These are phyloP conservation scores for Suhomyces atakaporum DNA, from an alignment of 1,139 yeast species.

Conservation along the genomic window DNA sequence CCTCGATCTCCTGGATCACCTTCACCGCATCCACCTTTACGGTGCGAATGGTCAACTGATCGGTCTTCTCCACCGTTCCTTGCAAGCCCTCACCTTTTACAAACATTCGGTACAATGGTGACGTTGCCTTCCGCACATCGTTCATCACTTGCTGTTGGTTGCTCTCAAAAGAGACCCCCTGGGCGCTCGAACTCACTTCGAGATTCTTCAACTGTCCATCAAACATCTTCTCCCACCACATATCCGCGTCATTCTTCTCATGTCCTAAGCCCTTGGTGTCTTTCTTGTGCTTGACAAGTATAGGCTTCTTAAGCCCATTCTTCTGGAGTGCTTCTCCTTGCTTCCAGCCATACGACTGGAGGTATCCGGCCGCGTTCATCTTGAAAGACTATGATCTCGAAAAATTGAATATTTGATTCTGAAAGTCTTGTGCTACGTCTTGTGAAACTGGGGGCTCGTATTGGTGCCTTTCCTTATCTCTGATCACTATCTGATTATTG, in stretches of 20 bases:
- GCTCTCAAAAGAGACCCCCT: conserved; percentile 40
- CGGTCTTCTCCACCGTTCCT: conserved; percentile 64
- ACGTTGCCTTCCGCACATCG: conserved; percentile 50
- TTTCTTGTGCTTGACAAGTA: conserved; percentile 84
- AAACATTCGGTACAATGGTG: conserved; percentile 73
- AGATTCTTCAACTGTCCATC: conserved; percentile 87
- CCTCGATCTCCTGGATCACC: conserved; percentile 17
- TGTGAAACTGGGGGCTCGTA: no score
- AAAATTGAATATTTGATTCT: no score
- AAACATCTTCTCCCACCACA: conserved; percentile 96
- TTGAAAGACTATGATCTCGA: neutral
- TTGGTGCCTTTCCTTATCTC: neutral
- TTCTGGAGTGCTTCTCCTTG: conserved; percentile 81
- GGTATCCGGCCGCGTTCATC: conserved; percentile 77
- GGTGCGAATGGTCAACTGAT: no score
- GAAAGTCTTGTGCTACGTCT: no score
- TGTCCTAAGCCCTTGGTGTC: conserved; percentile 90
- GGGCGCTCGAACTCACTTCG: conserved; percentile 50
- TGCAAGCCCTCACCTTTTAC: conserved; percentile 81
- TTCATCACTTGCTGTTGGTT: conserved; percentile 39
- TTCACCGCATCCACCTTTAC: no score
- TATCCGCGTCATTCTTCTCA: conserved; percentile 68
- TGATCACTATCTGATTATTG: no score
- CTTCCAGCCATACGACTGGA: conserved; percentile 84
- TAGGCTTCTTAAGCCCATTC: conserved; percentile 85